Conservation (phyloP, 2,329 filamentous ascomycete species). For the Fusarium torreyae region DNA sequence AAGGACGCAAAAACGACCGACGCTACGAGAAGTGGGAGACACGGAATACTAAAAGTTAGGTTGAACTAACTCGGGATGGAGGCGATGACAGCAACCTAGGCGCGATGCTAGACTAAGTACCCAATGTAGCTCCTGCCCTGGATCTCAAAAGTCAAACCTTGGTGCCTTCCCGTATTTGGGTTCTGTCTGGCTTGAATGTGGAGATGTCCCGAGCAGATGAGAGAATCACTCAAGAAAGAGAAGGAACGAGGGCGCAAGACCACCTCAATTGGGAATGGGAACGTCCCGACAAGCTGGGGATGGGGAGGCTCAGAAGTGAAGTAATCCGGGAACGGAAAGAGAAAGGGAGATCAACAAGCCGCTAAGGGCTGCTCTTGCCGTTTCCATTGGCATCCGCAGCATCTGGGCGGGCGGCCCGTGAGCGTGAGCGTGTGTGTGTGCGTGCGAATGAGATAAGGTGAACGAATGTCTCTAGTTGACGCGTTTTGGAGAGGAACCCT, state of each 20-base stretch:
- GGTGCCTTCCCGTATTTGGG: conserved; percentile 20
- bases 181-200: conserved; percentile 3
- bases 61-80: conserved; percentile 35
- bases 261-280: conserved; percentile 26
- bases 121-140: conserved; percentile 23
- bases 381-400: conserved; percentile 39
- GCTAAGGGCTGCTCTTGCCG: conserved; percentile 44
- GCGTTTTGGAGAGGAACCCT: conserved; percentile 23
- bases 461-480: conserved; percentile 16
- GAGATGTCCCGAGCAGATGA: conserved; percentile 4
- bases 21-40: conserved; percentile 37
- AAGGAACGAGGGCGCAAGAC: conserved; percentile 20
- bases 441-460: background rate
- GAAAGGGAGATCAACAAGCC: conserved; percentile 44
- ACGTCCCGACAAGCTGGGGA: conserved; percentile 25
- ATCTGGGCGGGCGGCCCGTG: conserved; percentile 31
- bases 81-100: conserved; percentile 35
- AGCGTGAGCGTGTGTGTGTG: background rate
- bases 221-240: background rate
- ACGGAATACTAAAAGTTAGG: conserved; percentile 24
- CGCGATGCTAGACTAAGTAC: conserved; percentile 32
- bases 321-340: conserved; percentile 33
- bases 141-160: conserved; percentile 21
- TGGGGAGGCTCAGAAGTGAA: conserved; percentile 17
- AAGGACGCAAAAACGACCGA: conserved; percentile 31